These are phyloP conservation scores for Soucietia sequanensis DNA, from an alignment of 805 yeast species.

Conservation along the genomic window DNA sequence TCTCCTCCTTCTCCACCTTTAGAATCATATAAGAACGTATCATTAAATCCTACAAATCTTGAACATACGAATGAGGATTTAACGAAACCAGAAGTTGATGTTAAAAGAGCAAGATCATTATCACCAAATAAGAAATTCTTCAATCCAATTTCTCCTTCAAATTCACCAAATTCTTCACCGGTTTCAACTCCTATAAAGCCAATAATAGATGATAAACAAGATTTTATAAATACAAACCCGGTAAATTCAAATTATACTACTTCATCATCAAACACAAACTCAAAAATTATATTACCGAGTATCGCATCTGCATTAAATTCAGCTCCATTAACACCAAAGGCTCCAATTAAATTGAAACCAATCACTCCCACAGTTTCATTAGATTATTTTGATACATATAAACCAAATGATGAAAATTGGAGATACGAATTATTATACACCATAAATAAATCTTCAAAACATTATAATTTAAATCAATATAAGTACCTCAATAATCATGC, in stretches of 20 bases:
- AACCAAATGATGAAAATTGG: constrained; percentile 46
- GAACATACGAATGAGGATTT: neutral
- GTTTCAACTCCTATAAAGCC: neutral
- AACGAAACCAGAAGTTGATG: too few species aligned
- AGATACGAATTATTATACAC: constrained; percentile 39
- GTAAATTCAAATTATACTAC: neutral
- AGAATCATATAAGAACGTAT: neutral
- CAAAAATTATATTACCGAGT: constrained; percentile 30
- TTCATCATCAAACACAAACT: neutral
- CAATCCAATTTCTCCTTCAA: constrained; percentile 19
- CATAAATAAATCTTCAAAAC: constrained; percentile 24
- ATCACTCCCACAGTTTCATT: constrained; percentile 42
- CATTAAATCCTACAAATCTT: neutral
- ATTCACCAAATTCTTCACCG: constrained; percentile 16
- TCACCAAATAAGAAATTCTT: constrained; percentile 20
- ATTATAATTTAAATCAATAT: constrained; percentile 26
- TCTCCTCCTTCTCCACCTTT: constrained; percentile 31
- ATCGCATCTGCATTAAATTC: constrained; percentile 29
- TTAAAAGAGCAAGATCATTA: constrained; percentile 24
- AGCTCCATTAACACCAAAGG: constrained; percentile 16
- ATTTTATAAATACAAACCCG: neutral
- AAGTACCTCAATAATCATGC: constrained; percentile 25
- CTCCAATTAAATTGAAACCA: constrained; percentile 25
- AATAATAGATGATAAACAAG: neutral
- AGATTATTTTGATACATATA: constrained; percentile 45